Conservation (phyloP, 495 filamentous ascomycete genomes). For the Aspergillus conjunctus region DNA sequence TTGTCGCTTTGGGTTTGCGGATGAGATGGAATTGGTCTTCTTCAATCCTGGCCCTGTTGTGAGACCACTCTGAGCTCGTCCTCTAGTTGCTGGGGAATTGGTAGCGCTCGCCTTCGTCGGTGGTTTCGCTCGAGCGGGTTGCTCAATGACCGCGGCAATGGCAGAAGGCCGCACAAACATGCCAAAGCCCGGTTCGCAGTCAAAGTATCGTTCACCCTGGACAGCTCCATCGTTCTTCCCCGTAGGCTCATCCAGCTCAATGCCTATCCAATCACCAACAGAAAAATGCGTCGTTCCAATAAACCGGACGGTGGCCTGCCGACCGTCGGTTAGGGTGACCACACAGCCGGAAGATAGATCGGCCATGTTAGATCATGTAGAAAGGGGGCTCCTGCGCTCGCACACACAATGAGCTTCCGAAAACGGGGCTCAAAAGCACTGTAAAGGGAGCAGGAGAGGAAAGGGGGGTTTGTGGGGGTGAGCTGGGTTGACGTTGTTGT, state of each 20-base stretch:
- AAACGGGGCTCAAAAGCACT: neutral
- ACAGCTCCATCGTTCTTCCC: conserved; percentile 97
- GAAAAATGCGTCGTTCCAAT: conserved; percentile 79
- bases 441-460: conserved; percentile 10
- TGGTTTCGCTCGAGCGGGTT: conserved; percentile 51
- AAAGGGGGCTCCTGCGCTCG: conserved; percentile 15
- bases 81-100: conserved; percentile 26
- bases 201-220: conserved; percentile 87
- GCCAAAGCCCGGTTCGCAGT: conserved; percentile 75
- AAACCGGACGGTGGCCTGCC: conserved; percentile 75
- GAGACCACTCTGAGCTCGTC: conserved; percentile 37
- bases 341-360: conserved; percentile 54
- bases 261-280: conserved; percentile 82
- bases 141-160: conserved; percentile 58
- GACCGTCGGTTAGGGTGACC: conserved; percentile 75
- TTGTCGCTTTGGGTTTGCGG: conserved; percentile 59
- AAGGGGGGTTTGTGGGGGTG: conserved; percentile 1
- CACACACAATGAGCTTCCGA: conserved; percentile 8
- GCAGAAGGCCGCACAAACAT: conserved; percentile 82
- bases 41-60: conserved; percentile 34
- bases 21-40: conserved; percentile 48
- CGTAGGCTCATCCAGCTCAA: conserved; percentile 79
- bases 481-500: conserved; percentile 25
- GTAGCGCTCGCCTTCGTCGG: conserved; percentile 17
- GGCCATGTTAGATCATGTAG: conserved; percentile 35